A percentile compares a stretch with the other conserved stretches of the same genome.
Conservation (phyloP, 805 yeast species). For the Saturnispora galanensis region DNA sequence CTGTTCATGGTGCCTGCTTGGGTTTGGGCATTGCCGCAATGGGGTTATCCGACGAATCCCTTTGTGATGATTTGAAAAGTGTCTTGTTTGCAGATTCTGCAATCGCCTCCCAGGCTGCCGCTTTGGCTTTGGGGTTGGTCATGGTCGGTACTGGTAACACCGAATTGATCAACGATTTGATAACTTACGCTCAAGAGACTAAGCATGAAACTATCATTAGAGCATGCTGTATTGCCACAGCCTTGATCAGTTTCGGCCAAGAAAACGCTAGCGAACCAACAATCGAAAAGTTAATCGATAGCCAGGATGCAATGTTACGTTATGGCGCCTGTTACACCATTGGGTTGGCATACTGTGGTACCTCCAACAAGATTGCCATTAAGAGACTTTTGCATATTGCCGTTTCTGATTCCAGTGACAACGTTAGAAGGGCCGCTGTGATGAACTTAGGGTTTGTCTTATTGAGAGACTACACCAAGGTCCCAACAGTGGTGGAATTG, state of each 20-base stretch:
- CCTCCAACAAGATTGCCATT: constrained; percentile 83
- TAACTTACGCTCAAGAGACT: constrained; percentile 86
- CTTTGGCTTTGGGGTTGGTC: constrained; percentile 88
- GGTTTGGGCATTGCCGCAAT: constrained; percentile 96
- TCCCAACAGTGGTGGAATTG: constrained; percentile 90
- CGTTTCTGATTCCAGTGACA: constrained; percentile 93
- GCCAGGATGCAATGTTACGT: constrained; percentile 76
- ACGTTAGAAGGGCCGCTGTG: constrained; percentile 94
- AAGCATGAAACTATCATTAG: constrained; percentile 93
- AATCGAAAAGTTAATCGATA: constrained; percentile 56
- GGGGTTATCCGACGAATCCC: constrained; percentile 68
- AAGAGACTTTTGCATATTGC: constrained; percentile 83
- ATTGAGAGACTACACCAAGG: constrained; percentile 82
- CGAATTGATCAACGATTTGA: constrained; percentile 65
- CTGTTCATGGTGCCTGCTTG: constrained; percentile 90
- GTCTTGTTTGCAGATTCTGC: constrained; percentile 87
- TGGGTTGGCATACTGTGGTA: constrained; percentile 94
- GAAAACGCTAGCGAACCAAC: constrained; percentile 69
- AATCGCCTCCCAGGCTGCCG: constrained; percentile 92
- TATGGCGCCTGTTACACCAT: constrained; percentile 94
- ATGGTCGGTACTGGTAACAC: constrained; percentile 86
- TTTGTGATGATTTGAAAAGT: constrained; percentile 74
- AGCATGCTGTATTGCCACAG: constrained; percentile 85
- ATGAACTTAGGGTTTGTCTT: constrained; percentile 84
- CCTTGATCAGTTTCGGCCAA: constrained; percentile 75